Evolutionary conservation across 2,329 filamentous ascomycete genomes (phyloP).

Genomic region (Cadophora gregata): DNA sequence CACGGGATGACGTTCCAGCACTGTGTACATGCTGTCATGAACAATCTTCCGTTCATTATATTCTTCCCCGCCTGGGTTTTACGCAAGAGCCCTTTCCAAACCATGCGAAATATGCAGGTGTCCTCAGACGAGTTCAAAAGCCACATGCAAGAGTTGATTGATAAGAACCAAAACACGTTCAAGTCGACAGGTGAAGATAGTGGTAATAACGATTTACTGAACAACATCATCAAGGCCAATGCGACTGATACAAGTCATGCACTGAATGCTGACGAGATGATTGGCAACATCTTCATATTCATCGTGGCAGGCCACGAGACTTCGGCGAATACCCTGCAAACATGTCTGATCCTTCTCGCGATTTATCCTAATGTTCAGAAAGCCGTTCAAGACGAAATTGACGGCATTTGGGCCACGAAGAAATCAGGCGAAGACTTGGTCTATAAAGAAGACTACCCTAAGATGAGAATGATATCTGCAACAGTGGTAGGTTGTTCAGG

Average conservation of each 20-base stretch:
- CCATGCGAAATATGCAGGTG: slow-evolving; percentile 16
- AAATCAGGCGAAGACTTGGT: slow-evolving; percentile 42
- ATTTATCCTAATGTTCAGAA: slow-evolving; percentile 66
- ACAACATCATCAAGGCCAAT: slow-evolving; percentile 30
- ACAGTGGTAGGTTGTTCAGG: slow-evolving; percentile 40
- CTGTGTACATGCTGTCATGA: slow-evolving; percentile 25
- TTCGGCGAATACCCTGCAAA: slow-evolving; percentile 75
- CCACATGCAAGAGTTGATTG: slow-evolving; percentile 31
- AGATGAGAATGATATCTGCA: slow-evolving; percentile 47
- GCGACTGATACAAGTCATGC: slow-evolving; percentile 29
- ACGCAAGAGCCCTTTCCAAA: slow-evolving; percentile 20
- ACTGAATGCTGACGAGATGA: slow-evolving; percentile 65
- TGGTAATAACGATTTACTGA: slow-evolving; percentile 43
- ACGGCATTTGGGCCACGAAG: slow-evolving; percentile 47
- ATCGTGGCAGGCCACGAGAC: slow-evolving; percentile 79
- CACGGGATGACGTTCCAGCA: slow-evolving; percentile 27
- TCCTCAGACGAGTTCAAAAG: slow-evolving; percentile 27
- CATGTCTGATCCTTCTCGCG: slow-evolving; percentile 69
- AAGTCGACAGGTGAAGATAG: background rate
- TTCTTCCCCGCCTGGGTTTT: slow-evolving; percentile 25
- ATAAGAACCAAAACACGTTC: slow-evolving; percentile 15
- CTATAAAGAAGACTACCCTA: slow-evolving; percentile 46
- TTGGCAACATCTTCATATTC: slow-evolving; percentile 73
- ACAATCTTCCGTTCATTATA: slow-evolving; percentile 23
- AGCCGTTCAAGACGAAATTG: slow-evolving; percentile 70